Evolutionary conservation across 1,139 yeast species (phyloP).

Genomic region (Arxiozyma bovina): DNA sequence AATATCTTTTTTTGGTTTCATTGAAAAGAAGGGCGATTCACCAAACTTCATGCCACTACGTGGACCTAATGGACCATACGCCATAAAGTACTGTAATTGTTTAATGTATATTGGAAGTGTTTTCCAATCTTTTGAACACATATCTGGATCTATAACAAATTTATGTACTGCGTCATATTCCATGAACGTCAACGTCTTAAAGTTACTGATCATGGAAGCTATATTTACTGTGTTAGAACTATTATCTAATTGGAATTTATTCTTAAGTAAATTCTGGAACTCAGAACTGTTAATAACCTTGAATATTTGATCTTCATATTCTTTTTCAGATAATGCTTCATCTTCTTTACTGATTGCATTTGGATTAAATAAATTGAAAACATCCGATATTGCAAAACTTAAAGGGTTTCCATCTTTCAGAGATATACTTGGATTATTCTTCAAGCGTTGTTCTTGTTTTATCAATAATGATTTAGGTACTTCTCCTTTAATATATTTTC

Average conservation of each 20-base stretch:
- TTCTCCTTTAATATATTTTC: background rate
- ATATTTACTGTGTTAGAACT: constrained; percentile 5
- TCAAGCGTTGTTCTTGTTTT: constrained; percentile 9
- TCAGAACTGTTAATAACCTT: constrained; percentile 13
- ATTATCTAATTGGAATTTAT: constrained; percentile 10
- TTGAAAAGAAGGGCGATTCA: background rate
- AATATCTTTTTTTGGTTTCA: background rate
- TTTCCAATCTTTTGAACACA: constrained; percentile 12
- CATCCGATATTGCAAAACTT: constrained; percentile 19
- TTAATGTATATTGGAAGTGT: constrained; percentile 15
- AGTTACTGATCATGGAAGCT: constrained; percentile 7
- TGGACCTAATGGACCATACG: constrained; percentile 28
- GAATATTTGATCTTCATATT: constrained; percentile 6
- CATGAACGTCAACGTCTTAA: constrained; percentile 9
- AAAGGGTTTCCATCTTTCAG: constrained; percentile 11
- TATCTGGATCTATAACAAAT: background rate
- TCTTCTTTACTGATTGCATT: constrained; percentile 20
- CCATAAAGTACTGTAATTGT: constrained; percentile 20
- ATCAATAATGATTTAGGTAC: constrained; percentile 9
- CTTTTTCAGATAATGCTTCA: constrained; percentile 13
- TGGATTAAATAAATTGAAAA: constrained; percentile 19
- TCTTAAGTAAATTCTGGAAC: constrained; percentile 9
- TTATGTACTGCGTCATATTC: constrained; percentile 15
- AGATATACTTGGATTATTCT: constrained; percentile 4
- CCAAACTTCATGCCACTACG: constrained; percentile 13